Evolutionary conservation across 768 basidiomycete species (phyloP).

Genomic region (Lyophyllum shimeji): DNA sequence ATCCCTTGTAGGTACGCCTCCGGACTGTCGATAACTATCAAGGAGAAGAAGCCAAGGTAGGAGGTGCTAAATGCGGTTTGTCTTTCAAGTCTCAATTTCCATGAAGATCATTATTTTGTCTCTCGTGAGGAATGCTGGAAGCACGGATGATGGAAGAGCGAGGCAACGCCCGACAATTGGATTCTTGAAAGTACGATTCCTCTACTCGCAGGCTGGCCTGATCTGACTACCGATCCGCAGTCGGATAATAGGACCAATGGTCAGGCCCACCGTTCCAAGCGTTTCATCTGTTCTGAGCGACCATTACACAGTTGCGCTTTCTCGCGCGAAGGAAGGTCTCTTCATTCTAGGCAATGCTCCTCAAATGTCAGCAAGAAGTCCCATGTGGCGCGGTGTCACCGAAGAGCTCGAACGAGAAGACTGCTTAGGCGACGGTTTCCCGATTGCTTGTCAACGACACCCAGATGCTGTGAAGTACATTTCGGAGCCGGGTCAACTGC

Average conservation of each 20-base stretch:
- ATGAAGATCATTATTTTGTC: slow-evolving; percentile 67
- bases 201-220: not conserved
- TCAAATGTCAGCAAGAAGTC: slow-evolving; percentile 46
- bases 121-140: slow-evolving; percentile 68
- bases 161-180: slow-evolving; percentile 51
- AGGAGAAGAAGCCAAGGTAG: slow-evolving; percentile 66
- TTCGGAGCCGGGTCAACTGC: slow-evolving; percentile 51
- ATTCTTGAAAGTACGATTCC: slow-evolving; percentile 61
- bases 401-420: slow-evolving; percentile 52
- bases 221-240: slow-evolving; percentile 24
- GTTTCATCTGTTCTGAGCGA: not conserved
- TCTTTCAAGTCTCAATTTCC: not conserved
- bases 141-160: slow-evolving; percentile 32
- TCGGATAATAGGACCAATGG: slow-evolving; percentile 58
- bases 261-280: slow-evolving; percentile 13
- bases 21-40: slow-evolving; percentile 81
- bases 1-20: slow-evolving; percentile 50
- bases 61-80: not conserved
- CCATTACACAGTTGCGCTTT: slow-evolving; percentile 55
- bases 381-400: slow-evolving; percentile 59
- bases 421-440: slow-evolving; percentile 50
- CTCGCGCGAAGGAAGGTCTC: slow-evolving; percentile 72
- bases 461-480: slow-evolving; percentile 39
- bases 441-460: slow-evolving; percentile 59
- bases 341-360: slow-evolving; percentile 71